Evolutionary conservation across 345 rosid genomes (phyloP), one percentile per base, ranked within the genome.

Genomic region (Melaleuca quinquenervia): DNA sequence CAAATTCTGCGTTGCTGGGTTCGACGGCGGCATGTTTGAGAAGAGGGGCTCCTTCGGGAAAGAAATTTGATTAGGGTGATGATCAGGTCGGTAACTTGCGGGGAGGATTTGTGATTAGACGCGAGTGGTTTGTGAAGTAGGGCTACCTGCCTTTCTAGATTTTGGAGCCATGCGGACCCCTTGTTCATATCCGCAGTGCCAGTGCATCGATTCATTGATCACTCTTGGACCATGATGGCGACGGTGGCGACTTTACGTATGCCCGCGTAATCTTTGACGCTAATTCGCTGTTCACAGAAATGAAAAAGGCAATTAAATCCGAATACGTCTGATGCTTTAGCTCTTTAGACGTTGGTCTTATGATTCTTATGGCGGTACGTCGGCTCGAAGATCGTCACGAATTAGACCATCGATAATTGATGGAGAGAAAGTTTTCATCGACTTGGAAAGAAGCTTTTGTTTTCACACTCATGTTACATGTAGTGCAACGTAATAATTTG

Each of bases 321-420:
- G 45, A 64, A 12, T 32, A 4, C 4, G 41, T 2, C 21, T 22
- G 16, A 11, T 16, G 11, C 0, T 32, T 32, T 32, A 18, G 22
- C 78, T 64, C 78, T 64, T 64, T 64, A 8, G 6, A 64, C 2
- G 32, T 8, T 32, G 1, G 0, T 64, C 16, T 64, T 64, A 16
- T 16, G 21, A 8, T 16, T 64, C 45, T 32, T 3, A 18, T 3
- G 6, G 18, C 1, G 3, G 6, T 16, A 29, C 18, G 20, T 64
- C 2, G 22, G 6, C 1, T 3, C 6, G 3, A 29, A 1, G 2
- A 41, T 62, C 75, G 7, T 62, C 3, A 0, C 7, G 29, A 3
- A 29, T 62, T 7, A 3, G 21, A 2, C 16, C 11, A 2, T 62
- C 27, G 41, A 62, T 29, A 11, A 62, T 29, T 1, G 0, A 7